These are phyloP conservation scores for Aspergillus sp. DNA, from an alignment of 2,329 filamentous ascomycete genomes.

Conservation along the genomic window DNA sequence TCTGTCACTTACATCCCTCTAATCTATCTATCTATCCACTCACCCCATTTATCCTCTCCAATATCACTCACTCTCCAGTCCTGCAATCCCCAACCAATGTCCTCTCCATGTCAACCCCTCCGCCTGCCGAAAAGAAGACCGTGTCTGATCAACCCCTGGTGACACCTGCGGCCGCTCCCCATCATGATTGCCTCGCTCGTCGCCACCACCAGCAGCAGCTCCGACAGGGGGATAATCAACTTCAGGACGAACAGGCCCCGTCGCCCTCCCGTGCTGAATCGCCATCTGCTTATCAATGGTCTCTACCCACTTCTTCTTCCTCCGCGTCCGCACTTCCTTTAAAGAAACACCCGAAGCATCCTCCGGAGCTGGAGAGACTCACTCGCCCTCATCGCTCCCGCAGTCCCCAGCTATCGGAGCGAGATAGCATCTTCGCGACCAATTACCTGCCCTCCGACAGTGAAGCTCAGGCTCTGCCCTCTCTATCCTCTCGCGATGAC, in stretches of 20 bases:
- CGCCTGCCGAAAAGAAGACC: conserved; percentile 37
- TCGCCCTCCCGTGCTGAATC: conserved; percentile 30
- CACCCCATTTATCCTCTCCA: conserved; percentile 10
- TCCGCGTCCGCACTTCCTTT: conserved; percentile 16
- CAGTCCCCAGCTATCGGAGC: conserved; percentile 51
- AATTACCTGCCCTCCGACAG: conserved; percentile 51
- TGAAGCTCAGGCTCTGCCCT: not conserved
- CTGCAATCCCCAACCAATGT: conserved; percentile 41
- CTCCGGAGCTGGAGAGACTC: conserved; percentile 19
- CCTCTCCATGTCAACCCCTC: conserved; percentile 45
- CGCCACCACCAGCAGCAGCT: conserved; percentile 27
- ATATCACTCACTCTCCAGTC: conserved; percentile 13
- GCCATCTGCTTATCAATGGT: conserved; percentile 31
- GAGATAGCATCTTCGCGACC: conserved; percentile 59
- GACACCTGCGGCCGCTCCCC: conserved; percentile 38
- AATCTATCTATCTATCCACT: conserved; percentile 7
- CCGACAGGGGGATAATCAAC: conserved; percentile 22
- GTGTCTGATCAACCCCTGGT: conserved; percentile 35
- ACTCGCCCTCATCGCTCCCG: conserved; percentile 21
- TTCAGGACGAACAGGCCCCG: conserved; percentile 15
- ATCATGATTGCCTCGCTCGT: conserved; percentile 34
- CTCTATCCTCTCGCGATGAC: not conserved
- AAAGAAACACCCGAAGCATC: conserved; percentile 29
- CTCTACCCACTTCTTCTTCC: conserved; percentile 16
- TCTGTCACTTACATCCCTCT: conserved; percentile 12